Evolutionary conservation across 2,329 filamentous ascomycete genomes (phyloP).

Genomic region (Fusarium clavum): DNA sequence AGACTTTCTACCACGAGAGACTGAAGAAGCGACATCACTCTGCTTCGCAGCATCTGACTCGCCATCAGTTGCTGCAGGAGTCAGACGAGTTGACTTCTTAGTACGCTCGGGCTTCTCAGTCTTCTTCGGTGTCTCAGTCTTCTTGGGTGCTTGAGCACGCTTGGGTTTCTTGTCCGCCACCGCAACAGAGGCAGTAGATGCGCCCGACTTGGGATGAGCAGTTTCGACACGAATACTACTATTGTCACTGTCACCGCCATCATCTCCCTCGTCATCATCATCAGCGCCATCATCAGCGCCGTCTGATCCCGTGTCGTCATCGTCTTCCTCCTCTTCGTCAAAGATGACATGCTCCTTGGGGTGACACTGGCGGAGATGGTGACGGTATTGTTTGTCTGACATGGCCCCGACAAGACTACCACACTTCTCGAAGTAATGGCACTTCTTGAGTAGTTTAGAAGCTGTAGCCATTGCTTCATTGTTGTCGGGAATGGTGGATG

Average conservation of each 20-base stretch:
- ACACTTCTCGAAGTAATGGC: slow-evolving; percentile 29
- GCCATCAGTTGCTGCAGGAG: not conserved
- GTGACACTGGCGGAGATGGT: slow-evolving; percentile 13
- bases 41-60: not conserved
- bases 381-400: slow-evolving; percentile 14
- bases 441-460: not conserved
- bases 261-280: no score
- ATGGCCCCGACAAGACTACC: slow-evolving; percentile 18
- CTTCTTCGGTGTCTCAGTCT: not conserved
- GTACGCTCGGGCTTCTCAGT: not conserved
- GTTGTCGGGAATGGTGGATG: not conserved
- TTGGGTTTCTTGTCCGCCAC: not conserved
- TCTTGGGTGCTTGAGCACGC: not conserved
- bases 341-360: slow-evolving; percentile 3
- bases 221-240: not conserved
- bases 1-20: not conserved
- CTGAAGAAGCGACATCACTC: slow-evolving; percentile 3
- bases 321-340: not conserved
- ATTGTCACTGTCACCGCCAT: not conserved
- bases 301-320: not conserved
- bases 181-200: not conserved
- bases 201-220: not conserved
- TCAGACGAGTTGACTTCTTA: not conserved
- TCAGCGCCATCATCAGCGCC: not conserved
- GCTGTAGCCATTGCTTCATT: no score